These are phyloP conservation scores for Phytophthora palmivora DNA, from an alignment of 352 stramenopile species.

Conservation along the genomic window DNA sequence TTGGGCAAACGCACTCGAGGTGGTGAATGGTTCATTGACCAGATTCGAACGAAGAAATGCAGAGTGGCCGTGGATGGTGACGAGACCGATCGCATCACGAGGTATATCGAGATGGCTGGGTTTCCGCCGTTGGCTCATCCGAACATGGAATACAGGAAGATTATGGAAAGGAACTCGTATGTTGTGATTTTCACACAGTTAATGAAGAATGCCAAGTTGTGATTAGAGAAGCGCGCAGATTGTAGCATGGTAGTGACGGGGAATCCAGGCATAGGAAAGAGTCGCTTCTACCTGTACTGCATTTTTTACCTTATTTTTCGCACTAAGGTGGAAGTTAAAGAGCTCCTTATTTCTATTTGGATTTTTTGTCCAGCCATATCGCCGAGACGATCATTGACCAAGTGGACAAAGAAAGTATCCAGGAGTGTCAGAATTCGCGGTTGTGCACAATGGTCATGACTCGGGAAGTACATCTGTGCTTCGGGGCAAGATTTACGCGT, in stretches of 20 bases:
- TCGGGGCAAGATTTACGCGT: constrained; percentile 21
- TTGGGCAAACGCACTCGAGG: constrained; percentile 13
- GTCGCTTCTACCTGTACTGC: no score
- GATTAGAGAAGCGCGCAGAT: neutral
- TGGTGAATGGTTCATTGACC: constrained; percentile 11
- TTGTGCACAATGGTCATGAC: constrained; percentile 16
- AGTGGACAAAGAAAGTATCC: constrained; percentile 8
- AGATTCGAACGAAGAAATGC: constrained; percentile 14
- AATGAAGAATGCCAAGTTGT: constrained; percentile 7
- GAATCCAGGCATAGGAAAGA: constrained; percentile 32
- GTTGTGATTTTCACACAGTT: constrained; percentile 13
- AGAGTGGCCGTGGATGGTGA: constrained; percentile 7
- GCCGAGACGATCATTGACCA: constrained; percentile 13
- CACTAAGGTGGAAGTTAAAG: neutral
- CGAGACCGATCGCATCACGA: neutral
- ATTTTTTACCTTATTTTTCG: constrained; percentile 21
- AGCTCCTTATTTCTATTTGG: constrained; percentile 10
- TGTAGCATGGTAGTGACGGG: constrained; percentile 19
- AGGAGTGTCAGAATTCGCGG: constrained; percentile 14
- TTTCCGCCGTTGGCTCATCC: constrained; percentile 14
- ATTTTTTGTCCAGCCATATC: constrained; percentile 22
- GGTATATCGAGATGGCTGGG: constrained; percentile 18
- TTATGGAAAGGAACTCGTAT: constrained; percentile 16
- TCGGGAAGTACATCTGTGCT: constrained; percentile 11
- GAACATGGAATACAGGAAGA: constrained; percentile 4